Evolutionary conservation across 2,329 filamentous ascomycete genomes (phyloP), one percentile per base, ranked within the genome.

Genomic region (Phaeosphaeria sp.): DNA sequence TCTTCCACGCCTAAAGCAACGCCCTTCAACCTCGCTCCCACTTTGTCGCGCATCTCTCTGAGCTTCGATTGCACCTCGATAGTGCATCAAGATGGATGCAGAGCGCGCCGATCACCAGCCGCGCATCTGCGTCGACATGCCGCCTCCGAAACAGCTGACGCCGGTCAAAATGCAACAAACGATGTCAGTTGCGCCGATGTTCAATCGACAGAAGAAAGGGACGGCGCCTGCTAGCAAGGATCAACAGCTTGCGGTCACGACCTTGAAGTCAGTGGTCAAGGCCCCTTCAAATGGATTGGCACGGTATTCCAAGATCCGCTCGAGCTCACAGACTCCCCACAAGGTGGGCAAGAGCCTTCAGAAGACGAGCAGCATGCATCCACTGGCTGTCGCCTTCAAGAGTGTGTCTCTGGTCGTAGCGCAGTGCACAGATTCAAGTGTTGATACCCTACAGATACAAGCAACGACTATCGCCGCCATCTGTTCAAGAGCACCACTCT

Each of bases 301-400:
- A 7, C 36, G 36, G 36, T 39, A 6, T 13, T 39, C 36, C 36
- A 39, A 39, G 36, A 39, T 39, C 15, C 36, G 36, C 36, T 54
- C 54, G 13, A 62, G 55, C 52, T 45, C 55, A 15, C 61, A 40
- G 24, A 62, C 50, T 17, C 56, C 55, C 40, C 52, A 55, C 36
- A 66, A 63, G 24, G 18, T 45, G 20, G 52, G n/a, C 36, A 59
- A 47, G 6, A 50, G 11, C 17, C 46, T 36, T 1, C 53, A 30
- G 20, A 61, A 53, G 51, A 62, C 48, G 8, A 42, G 50, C 7
- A 55, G 57, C 6, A 47, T 56, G 42, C 71, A 76, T 51, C 65
- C 71, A 2, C 60, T 77, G 7, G 67, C 63, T 27, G 33, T 64
- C 9, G 59, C 53, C 1, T 77, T 76, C 61, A 71, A 68, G 56